Evolutionary conservation across 139 green algal species (phyloP), one percentile per base, ranked within the genome.

Genomic region (Auxenochlorella pyrenoidosa): DNA sequence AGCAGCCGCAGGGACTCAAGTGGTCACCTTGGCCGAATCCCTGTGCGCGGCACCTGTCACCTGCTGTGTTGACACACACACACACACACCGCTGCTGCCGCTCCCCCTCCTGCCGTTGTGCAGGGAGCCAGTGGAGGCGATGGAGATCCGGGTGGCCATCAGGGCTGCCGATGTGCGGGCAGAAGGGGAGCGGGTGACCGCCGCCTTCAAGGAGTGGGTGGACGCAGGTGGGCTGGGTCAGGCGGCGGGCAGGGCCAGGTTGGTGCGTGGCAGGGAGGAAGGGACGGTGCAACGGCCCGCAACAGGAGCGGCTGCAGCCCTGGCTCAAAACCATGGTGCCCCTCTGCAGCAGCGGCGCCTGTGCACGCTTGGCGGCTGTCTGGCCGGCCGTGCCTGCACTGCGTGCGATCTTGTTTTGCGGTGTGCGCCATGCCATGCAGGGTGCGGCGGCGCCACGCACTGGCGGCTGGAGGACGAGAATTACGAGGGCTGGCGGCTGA

Each of bases 401-500:
- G n/a, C n/a, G n/a, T n/a, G n/a, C n/a, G n/a, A n/a, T n/a, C n/a
- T n/a, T n/a, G n/a, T n/a, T n/a, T n/a, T n/a, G n/a, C n/a, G n/a
- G n/a, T n/a, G n/a, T n/a, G n/a, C n/a, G n/a, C n/a, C n/a, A n/a
- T n/a, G n/a, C n/a, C n/a, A 15, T 63, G 47, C 70, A 87, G 83
- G 83, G 47, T 81, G 83, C 47, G 83, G n/a, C 43, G 88, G 88
- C 21, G 79, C 87, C 2, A n/a, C 79, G 8, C 38, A 91, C 71
- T 98, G 95, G 95, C 41, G 54, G 3, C 81, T 97, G 66, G 96
- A 95, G 75, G 44, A 90, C 43, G 95, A 95, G 59, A 99, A 98
- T 88, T 93, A 97, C 88, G 95, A 99, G 89, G 96, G 96, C 15
- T 97, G 94, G 93, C 92, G 96, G 3, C 92, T 98, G 21, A 75